Percentiles rank a stretch among this genome's conserved stretches.
phyloP scores from a whole-genome alignment of 192 early-diverging fungal genomes.

The Mycoemilia scoparia region DNA sequence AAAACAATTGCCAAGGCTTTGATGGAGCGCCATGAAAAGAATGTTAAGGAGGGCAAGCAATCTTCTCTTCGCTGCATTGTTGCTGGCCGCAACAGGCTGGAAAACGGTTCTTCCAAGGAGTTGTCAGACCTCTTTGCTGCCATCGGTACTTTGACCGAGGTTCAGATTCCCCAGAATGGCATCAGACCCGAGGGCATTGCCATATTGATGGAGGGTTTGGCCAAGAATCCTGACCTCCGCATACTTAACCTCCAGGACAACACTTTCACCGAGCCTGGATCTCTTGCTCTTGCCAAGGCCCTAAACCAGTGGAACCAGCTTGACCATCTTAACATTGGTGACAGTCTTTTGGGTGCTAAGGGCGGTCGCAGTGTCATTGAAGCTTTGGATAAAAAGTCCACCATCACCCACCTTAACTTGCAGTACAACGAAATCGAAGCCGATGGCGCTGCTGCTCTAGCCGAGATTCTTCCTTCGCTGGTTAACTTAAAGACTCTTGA shows the following conservation, averaged over 20 bases:
- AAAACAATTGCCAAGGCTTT: constrained; percentile 70
- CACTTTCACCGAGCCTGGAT: constrained; percentile 75
- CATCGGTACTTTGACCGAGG: constrained; percentile 48
- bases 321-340: constrained; percentile 66
- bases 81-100: constrained; percentile 85
- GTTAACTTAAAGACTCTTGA: constrained; percentile 44
- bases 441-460: constrained; percentile 44
- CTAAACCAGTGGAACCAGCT: constrained; percentile 64
- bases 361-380: constrained; percentile 50
- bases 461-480: constrained; percentile 49
- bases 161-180: constrained; percentile 93
- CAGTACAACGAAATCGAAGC: constrained; percentile 82
- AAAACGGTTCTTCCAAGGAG: constrained; percentile 57
- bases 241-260: constrained; percentile 91
- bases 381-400: constrained; percentile 38
- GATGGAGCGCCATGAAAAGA: constrained; percentile 51
- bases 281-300: constrained; percentile 54
- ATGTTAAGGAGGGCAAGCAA: constrained; percentile 35
- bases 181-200: constrained; percentile 87
- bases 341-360: constrained; percentile 64
- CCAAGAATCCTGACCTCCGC: constrained; percentile 43
- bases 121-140: constrained; percentile 70
- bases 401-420: constrained; percentile 45
- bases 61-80: constrained; percentile 65
- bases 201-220: constrained; percentile 47